Base-by-base conservation (phyloP, 352 stramenopile genomes). In the Globisporangium heterothallicum region DNA sequence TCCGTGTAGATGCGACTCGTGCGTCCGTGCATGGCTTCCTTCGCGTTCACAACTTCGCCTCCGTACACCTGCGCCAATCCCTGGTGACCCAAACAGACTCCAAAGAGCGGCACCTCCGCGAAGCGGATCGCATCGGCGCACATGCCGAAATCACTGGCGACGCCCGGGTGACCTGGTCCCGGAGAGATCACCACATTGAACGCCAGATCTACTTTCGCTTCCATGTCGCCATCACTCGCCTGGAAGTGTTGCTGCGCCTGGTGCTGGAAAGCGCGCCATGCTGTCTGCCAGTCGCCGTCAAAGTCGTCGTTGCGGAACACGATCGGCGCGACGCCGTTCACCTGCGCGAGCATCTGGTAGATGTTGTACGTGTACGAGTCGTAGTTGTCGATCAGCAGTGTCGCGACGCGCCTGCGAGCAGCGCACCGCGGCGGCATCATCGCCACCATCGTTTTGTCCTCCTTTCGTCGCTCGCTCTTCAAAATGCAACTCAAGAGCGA, bases 291-390 rank as follows among this genome's bases (percentile, higher is more conserved):
- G 53, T 84, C 75, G 10, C 74, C 76, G 30, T 50, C 52, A 56
- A 89, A 95, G 35, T 74, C 86, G 78, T 99, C 93, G 65, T 98
- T 98, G 53, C 88, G 77, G 48, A 98, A 57, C 19, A 99, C 93
- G 13, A 91, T 60, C 0, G 96, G 92, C 42, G 78, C 78, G 44
- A 82, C 49, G 2, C 77, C 80, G 63, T 96, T 97, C 45, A 98
- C 75, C 49, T 96, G 81, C 34, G 90, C 84, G 56, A 98, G 59
- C 72, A 97, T 96, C 66, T 98, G 90, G 63, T 88, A 97, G 58
- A 95, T 76, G 77, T 99, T 99, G 79, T 97, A 98, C 42, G 96
- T 98, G 71, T 98, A 99, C 51, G 91, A 98, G 79, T 99, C 96
- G 58, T 98, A 98, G 73, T 99, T 98, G 79, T 99, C 96, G 54